These are phyloP conservation scores for Skeletonema potamos DNA, from an alignment of 108 stramenopile species.

Conservation along the genomic window DNA sequence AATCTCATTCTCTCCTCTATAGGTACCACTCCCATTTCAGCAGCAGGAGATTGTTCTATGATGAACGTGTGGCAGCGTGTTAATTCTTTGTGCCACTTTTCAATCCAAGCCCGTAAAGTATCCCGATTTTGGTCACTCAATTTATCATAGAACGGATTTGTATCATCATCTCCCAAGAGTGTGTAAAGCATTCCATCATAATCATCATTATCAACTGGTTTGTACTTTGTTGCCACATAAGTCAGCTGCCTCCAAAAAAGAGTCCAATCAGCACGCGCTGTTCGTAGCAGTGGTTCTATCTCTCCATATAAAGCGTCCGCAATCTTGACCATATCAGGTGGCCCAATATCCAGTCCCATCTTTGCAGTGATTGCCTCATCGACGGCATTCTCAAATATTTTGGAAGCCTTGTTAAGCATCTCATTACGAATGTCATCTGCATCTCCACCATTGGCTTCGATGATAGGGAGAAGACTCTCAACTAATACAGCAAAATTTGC, in stretches of 20 bases:
- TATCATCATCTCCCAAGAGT: constrained; percentile 48
- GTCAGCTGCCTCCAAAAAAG: constrained; percentile 79
- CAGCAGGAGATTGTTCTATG: not conserved
- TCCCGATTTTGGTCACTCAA: constrained; percentile 41
- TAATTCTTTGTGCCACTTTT: constrained; percentile 68
- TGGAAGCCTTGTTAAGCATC: constrained; percentile 46
- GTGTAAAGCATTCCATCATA: constrained; percentile 64
- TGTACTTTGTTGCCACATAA: constrained; percentile 59
- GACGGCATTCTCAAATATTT: constrained; percentile 54
- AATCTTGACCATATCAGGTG: constrained; percentile 36
- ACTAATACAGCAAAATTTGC: constrained; percentile 82
- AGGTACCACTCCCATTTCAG: constrained; percentile 5
- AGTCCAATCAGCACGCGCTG: constrained; percentile 80
- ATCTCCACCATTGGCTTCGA: constrained; percentile 54
- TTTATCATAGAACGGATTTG: constrained; percentile 70
- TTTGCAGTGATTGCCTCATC: constrained; percentile 59
- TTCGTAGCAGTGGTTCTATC: constrained; percentile 52
- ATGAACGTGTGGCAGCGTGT: constrained; percentile 13
- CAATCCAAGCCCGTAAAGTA: constrained; percentile 56
- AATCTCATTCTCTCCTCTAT: constrained; percentile 56
- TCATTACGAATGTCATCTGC: constrained; percentile 40
- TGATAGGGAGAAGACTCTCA: constrained; percentile 70
- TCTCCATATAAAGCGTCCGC: constrained; percentile 68
- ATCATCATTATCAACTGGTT: constrained; percentile 31
- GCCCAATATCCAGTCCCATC: constrained; percentile 57